Conservation (phyloP, 2,329 filamentous ascomycete genomes). For the Allantophomopsis lycopodina region DNA sequence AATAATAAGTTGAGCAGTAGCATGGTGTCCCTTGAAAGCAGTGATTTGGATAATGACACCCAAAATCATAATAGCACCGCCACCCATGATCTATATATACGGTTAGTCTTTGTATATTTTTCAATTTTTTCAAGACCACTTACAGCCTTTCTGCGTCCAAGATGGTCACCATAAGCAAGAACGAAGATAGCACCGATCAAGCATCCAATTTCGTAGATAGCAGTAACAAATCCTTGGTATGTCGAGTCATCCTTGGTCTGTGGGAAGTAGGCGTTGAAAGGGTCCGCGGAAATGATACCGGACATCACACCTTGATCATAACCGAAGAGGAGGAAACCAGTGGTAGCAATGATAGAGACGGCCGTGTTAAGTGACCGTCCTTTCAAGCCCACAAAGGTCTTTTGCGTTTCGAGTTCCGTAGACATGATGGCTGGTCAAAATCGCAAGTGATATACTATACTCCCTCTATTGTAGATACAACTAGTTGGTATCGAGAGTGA, state of each 20-base stretch:
- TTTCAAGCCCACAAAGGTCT: slow-evolving; percentile 48
- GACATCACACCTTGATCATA: slow-evolving; percentile 89
- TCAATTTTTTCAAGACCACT: slow-evolving; percentile 15
- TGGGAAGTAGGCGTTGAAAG: slow-evolving; percentile 76
- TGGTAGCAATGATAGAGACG: slow-evolving; percentile 56
- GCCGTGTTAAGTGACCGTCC: slow-evolving; percentile 55
- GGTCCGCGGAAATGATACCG: slow-evolving; percentile 45
- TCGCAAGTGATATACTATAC: too few species aligned
- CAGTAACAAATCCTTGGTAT: slow-evolving; percentile 34
- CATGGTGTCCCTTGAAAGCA: slow-evolving; percentile 17
- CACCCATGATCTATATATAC: slow-evolving; percentile 31
- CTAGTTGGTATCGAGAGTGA: too few species aligned
- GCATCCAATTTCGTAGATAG: slow-evolving; percentile 41
- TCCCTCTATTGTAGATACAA: too few species aligned
- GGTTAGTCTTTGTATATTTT: slow-evolving; percentile 2
- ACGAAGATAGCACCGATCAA: slow-evolving; percentile 34
- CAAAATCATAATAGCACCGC: slow-evolving; percentile 42
- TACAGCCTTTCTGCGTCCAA: slow-evolving; percentile 43
- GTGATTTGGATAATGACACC: slow-evolving; percentile 33
- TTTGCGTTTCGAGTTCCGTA: not conserved
- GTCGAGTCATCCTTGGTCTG: slow-evolving; percentile 35
- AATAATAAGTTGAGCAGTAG: slow-evolving; percentile 40
- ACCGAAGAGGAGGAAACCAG: slow-evolving; percentile 75
- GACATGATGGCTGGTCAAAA: too few species aligned
- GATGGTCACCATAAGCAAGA: slow-evolving; percentile 34